phyloP scores from a whole-genome alignment of 108 stramenopile species.

The Skeletonema menzelii region DNA sequence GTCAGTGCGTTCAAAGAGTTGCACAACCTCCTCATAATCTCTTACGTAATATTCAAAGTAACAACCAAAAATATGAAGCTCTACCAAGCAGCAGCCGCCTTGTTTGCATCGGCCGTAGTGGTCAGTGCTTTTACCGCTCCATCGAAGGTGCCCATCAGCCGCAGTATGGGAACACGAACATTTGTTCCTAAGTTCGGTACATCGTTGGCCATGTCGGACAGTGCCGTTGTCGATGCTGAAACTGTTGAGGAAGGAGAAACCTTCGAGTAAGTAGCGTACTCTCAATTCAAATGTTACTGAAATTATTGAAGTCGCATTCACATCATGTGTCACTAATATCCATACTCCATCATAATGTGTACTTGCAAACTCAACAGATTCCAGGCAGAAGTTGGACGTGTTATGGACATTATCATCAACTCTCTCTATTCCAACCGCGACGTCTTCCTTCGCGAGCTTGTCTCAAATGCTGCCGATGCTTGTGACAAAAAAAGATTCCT shows the following conservation, averaged over 20 bases:
- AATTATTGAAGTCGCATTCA: conserved; percentile 22
- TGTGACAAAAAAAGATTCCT: conserved; percentile 99
- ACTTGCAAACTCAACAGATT: conserved; percentile 54
- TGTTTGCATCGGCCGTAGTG: conserved; percentile 34
- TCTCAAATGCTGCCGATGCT: conserved; percentile 95
- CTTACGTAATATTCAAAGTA: neutral
- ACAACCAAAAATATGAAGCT: conserved; percentile 47
- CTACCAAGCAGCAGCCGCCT: conserved; percentile 48
- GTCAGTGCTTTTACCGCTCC: conserved; percentile 27
- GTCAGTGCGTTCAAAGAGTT: conserved; percentile 3
- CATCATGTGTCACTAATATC: neutral
- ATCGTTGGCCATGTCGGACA: conserved; percentile 36
- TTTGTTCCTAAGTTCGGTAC: neutral
- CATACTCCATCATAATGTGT: neutral
- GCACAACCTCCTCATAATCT: neutral
- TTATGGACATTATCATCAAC: conserved; percentile 99
- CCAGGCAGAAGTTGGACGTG: conserved; percentile 92
- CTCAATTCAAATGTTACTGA: neutral
- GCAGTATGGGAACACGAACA: conserved; percentile 3
- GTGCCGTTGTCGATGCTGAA: conserved; percentile 33
- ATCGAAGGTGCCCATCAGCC: conserved; percentile 1
- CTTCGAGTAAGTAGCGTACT: conserved; percentile 56
- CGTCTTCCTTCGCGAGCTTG: conserved; percentile 84
- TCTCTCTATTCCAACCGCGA: conserved; percentile 91
- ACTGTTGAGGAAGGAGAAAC: conserved; percentile 48